These are phyloP conservation scores for Paraphaeosphaeria sporulosa DNA, from an alignment of 2,329 filamentous ascomycete species.

Conservation along the genomic window DNA sequence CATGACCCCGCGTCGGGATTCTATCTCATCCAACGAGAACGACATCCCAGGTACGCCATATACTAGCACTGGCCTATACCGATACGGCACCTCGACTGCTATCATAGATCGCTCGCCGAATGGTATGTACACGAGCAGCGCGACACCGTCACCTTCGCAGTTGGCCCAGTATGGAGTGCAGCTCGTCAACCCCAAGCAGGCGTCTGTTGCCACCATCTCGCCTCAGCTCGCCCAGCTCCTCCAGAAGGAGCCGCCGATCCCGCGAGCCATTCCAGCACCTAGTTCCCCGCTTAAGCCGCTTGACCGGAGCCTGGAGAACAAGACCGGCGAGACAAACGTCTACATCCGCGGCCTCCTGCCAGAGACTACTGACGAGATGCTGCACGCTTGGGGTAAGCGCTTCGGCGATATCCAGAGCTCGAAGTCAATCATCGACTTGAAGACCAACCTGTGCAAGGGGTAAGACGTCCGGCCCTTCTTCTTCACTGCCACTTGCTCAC, in stretches of 20 bases:
- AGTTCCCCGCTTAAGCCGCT: constrained; percentile 87
- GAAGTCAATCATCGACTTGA: constrained; percentile 97
- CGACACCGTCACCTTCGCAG: constrained; percentile 60
- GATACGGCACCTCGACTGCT: constrained; percentile 53
- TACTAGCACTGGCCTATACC: constrained; percentile 53
- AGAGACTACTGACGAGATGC: constrained; percentile 90
- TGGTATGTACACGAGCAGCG: constrained; percentile 56
- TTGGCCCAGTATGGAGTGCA: constrained; percentile 50
- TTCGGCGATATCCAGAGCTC: constrained; percentile 96
- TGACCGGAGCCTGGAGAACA: constrained; percentile 93
- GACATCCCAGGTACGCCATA: constrained; percentile 60
- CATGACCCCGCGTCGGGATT: constrained; percentile 61
- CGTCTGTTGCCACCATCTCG: constrained; percentile 50
- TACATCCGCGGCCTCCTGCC: constrained; percentile 97
- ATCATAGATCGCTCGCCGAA: constrained; percentile 60
- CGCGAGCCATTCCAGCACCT: constrained; percentile 87
- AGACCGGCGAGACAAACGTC: constrained; percentile 94
- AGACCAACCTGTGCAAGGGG: constrained; percentile 96
- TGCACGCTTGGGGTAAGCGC: constrained; percentile 81
- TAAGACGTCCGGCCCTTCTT: constrained; percentile 54
- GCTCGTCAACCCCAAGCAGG: constrained; percentile 52
- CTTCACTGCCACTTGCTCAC: constrained; percentile 17
- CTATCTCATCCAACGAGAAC: constrained; percentile 61
- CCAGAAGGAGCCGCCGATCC: constrained; percentile 80
- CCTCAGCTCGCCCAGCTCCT: constrained; percentile 56